Conservation (phyloP, 257 asterid species). For the Solanum raphanifolium region DNA sequence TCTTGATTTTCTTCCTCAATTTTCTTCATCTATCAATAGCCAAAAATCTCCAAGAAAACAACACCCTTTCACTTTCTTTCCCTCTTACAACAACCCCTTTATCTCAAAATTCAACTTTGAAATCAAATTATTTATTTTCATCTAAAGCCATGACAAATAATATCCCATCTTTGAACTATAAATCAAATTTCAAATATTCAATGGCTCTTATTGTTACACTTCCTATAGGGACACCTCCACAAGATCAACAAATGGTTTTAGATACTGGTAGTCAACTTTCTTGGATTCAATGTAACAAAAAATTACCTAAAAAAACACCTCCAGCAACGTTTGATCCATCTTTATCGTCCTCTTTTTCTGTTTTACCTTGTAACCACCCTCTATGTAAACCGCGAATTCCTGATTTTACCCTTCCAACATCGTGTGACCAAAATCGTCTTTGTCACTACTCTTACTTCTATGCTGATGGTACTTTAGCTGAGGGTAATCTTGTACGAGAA, state of each 20-base stretch:
- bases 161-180: constrained; percentile 23
- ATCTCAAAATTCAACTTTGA: neutral
- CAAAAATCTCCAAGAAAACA: neutral
- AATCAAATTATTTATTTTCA: neutral
- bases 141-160: neutral
- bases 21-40: neutral
- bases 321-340: constrained; percentile 67
- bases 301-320: constrained; percentile 18
- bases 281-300: constrained; percentile 72
- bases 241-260: constrained; percentile 63
- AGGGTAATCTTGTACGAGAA: constrained; percentile 79
- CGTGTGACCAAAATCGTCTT: constrained; percentile 61
- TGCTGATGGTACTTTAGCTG: constrained; percentile 83
- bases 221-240: constrained; percentile 91
- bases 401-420: constrained; percentile 75
- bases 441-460: constrained; percentile 81
- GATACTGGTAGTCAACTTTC: constrained; percentile 96
- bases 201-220: constrained; percentile 73
- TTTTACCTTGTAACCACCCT: constrained; percentile 64
- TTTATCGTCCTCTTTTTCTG: constrained; percentile 63
- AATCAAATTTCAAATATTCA: constrained; percentile 52
- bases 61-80: neutral
- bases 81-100: neutral
- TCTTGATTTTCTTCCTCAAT: neutral
- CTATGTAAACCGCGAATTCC: constrained; percentile 74